phyloP scores from a whole-genome alignment of 208 protist species.

The Wallacemonas collosoma region DNA sequence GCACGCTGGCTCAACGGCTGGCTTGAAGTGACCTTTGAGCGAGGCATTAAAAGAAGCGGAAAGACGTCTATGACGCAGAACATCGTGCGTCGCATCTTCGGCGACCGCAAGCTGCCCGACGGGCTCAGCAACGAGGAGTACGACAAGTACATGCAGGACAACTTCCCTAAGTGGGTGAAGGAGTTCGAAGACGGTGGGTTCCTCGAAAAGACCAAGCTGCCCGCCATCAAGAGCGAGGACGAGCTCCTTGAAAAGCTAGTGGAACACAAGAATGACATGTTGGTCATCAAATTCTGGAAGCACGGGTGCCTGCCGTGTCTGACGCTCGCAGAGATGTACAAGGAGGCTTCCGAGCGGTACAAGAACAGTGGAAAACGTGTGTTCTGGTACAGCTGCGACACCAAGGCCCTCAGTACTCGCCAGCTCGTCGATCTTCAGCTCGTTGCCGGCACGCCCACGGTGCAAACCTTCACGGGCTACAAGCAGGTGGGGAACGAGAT shows the following conservation, averaged over 20 bases:
- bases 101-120: constrained; percentile 73
- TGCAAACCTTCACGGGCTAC: constrained; percentile 86
- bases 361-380: constrained; percentile 59
- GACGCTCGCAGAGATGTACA: constrained; percentile 92
- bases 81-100: constrained; percentile 90
- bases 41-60: neutral
- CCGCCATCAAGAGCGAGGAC: constrained; percentile 81
- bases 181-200: constrained; percentile 91
- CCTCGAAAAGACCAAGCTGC: constrained; percentile 86
- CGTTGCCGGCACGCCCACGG: constrained; percentile 86
- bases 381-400: constrained; percentile 91
- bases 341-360: constrained; percentile 60
- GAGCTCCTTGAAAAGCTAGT: constrained; percentile 85
- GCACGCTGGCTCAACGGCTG: neutral
- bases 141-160: constrained; percentile 85
- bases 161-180: constrained; percentile 85
- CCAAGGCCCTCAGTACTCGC: constrained; percentile 58
- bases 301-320: constrained; percentile 92
- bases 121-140: constrained; percentile 77
- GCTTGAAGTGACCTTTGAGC: no score
- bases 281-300: constrained; percentile 95
- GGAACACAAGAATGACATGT: constrained; percentile 86
- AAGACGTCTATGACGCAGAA: constrained; percentile 76
- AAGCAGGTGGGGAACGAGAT: constrained; percentile 91
- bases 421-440: constrained; percentile 88